Evolutionary conservation across 139 green algal genomes (phyloP).

Genomic region (Coelastrella sp.): DNA sequence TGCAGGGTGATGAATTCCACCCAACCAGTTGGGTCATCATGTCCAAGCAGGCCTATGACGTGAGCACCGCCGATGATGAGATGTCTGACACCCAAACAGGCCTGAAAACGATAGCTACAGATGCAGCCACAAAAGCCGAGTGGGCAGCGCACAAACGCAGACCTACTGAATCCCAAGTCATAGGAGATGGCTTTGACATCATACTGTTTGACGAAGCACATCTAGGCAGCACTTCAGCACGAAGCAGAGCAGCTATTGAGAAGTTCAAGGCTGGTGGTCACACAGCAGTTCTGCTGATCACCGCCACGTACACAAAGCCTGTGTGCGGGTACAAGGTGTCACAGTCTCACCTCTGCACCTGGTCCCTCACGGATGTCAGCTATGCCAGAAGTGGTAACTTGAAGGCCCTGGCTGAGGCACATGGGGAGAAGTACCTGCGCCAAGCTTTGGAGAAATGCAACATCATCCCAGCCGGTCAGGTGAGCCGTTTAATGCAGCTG

Average conservation of each 20-base stretch:
- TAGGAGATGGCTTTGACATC: slow-evolving; percentile 8
- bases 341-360: not conserved
- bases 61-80: slow-evolving; percentile 5
- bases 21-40: slow-evolving; percentile 16
- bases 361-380: slow-evolving; percentile 8
- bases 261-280: not conserved
- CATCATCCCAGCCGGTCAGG: slow-evolving; percentile 1
- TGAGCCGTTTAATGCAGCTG: not conserved
- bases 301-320: slow-evolving; percentile 3
- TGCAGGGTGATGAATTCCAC: not conserved
- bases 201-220: slow-evolving; percentile 37
- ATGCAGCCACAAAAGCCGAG: not conserved
- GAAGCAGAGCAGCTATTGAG: not conserved
- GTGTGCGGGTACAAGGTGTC: not conserved
- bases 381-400: slow-evolving; percentile 6
- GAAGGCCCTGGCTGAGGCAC: slow-evolving; percentile 17
- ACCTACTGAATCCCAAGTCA: not conserved
- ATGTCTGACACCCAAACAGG: not conserved
- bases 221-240: slow-evolving; percentile 1
- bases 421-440: not conserved
- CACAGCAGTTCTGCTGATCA: slow-evolving; percentile 8
- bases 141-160: not conserved
- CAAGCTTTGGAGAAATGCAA: not conserved
- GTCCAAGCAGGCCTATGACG: slow-evolving; percentile 29
- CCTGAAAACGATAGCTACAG: not conserved